Evolutionary conservation across 139 green algal genomes (phyloP).

Genomic region (Coelastrella sp.): DNA sequence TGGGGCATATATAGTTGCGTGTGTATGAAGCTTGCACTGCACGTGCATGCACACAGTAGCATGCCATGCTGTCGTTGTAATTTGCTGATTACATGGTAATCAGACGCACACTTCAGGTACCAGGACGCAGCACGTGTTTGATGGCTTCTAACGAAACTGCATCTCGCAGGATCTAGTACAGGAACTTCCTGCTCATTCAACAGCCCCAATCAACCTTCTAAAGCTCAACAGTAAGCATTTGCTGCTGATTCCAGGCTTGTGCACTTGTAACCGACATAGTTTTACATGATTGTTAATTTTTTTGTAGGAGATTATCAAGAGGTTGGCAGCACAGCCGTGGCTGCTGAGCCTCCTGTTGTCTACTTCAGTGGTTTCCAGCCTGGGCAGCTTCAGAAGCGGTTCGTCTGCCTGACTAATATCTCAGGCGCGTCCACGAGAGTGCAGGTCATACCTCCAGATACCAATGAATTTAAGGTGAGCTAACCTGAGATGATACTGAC

Average conservation of each 20-base stretch:
- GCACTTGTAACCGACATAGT: not conserved
- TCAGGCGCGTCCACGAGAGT: not conserved
- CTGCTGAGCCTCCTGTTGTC: slow-evolving; percentile 7
- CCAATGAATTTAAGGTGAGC: slow-evolving; percentile 16
- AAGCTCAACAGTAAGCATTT: slow-evolving; percentile 27
- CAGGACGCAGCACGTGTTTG: no score
- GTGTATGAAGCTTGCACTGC: no score
- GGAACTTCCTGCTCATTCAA: not conserved
- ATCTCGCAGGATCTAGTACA: not conserved
- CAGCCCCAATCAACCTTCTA: slow-evolving; percentile 24
- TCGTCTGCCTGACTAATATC: slow-evolving; percentile 20
- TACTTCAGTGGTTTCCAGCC: slow-evolving; percentile 39
- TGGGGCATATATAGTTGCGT: no score
- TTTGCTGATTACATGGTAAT: no score
- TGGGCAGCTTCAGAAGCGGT: not conserved
- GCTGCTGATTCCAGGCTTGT: no score
- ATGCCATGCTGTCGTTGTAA: no score
- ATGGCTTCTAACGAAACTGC: no score
- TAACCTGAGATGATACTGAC: not conserved
- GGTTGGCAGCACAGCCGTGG: not conserved
- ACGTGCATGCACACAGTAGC: no score
- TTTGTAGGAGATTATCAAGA: slow-evolving; percentile 17
- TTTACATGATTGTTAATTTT: not conserved
- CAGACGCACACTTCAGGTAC: no score
- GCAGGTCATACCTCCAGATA: slow-evolving; percentile 31